These are phyloP conservation scores for Coccomyxa sp. DNA, from an alignment of 139 green algal species.

Conservation along the genomic window DNA sequence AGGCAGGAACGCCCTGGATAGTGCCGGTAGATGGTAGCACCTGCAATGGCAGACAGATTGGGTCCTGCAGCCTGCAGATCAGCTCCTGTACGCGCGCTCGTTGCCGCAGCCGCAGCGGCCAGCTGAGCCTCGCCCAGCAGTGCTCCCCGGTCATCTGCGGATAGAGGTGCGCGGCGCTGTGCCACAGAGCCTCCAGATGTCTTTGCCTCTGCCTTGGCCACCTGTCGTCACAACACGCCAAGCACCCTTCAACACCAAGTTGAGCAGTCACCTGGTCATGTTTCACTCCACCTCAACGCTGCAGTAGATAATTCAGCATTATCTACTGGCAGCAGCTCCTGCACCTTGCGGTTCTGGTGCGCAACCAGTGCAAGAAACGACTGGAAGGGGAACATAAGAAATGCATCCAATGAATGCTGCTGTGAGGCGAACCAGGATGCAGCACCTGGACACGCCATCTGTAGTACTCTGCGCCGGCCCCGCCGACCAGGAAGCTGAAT, in stretches of 20 bases:
- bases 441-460: conserved; percentile 29
- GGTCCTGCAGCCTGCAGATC: background rate
- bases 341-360: background rate
- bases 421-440: background rate
- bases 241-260: background rate
- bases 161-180: conserved; percentile 32
- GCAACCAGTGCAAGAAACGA: background rate
- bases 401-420: background rate
- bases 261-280: no score
- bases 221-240: conserved; percentile 1
- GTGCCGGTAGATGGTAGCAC: background rate
- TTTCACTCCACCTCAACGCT: no score
- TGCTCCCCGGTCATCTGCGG: conserved; percentile 53
- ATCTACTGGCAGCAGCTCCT: no score
- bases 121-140: conserved; percentile 56
- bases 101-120: background rate
- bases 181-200: background rate
- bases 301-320: no score
- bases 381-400: background rate
- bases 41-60: conserved; percentile 9
- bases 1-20: no score
- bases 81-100: conserved; percentile 4
- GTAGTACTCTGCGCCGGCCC: conserved; percentile 74
- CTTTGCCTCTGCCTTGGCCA: conserved; percentile 6
- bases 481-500: conserved; percentile 70